Evolutionary conservation across 192 early-diverging fungal genomes (phyloP), one percentile per base, ranked within the genome.

Genomic region (Glomus cerebriforme): DNA sequence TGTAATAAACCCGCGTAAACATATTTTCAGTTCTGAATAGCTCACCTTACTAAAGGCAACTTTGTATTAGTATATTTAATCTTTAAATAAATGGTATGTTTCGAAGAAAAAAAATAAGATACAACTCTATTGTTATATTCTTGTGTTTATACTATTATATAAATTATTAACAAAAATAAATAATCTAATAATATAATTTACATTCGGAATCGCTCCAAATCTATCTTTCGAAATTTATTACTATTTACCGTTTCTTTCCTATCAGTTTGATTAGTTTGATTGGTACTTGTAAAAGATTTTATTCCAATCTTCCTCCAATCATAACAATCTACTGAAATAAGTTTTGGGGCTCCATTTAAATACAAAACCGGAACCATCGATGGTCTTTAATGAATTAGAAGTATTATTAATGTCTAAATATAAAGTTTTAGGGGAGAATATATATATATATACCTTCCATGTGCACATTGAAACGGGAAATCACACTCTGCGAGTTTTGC

Each of bases 391-490:
- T 24, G 43, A 12, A 65, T 27, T 24, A 74, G 34, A n/a, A 77
- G 13, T 27, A 9, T 49, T 58, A 26, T 13, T 15, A 10, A 29
- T 0, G 39, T 10, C 8, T 54, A 32, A 32, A 24, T 22, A 43
- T 34, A 31, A 49, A 12, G 22, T 0, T 43, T 29, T 29, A 31
- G 24, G 19, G 2, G 1, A 31, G 3, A 12, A 32, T 15, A 39
- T 64, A 47, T 10, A 29, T 45, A 58, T 22, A 10, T 3, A 32
- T 67, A 78, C 76, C 76, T 64, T 26, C 90, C 90, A 80, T 91
- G 90, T 17, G 90, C 90, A 79, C 90, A 91, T 64, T 90, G 91
- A 70, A 92, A 92, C n/a, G 91, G 90, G 73, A 85, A 91, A 29
- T 63, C 75, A 69, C 92, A 93, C 2, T 77, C 59, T 1, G 89